Evolutionary conservation across 495 filamentous ascomycete genomes (phyloP).

Genomic region (Penicillium silybi): DNA sequence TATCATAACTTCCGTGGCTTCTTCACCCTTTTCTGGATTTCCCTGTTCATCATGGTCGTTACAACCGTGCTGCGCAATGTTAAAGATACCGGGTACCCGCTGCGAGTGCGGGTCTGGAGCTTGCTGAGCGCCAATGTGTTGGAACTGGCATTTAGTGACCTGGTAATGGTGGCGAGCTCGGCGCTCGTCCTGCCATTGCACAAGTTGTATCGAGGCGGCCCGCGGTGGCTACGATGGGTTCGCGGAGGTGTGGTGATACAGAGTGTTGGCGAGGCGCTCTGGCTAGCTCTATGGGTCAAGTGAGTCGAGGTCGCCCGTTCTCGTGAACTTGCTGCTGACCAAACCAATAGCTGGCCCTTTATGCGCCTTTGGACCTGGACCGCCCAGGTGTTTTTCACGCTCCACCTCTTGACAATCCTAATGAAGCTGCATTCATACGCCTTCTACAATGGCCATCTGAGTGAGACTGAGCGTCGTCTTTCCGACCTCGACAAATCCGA

Average conservation of each 20-base stretch:
- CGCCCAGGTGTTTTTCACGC: conserved; percentile 88
- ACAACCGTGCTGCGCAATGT: conserved; percentile 87
- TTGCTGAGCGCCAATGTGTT: conserved; percentile 83
- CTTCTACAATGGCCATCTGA: conserved; percentile 96
- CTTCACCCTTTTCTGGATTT: conserved; percentile 97
- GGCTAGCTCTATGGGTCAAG: conserved; percentile 81
- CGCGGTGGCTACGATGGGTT: conserved; percentile 64
- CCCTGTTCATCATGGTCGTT: conserved; percentile 91
- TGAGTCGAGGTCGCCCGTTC: conserved; percentile 30
- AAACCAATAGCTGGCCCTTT: conserved; percentile 66
- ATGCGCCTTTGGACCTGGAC: conserved; percentile 89
- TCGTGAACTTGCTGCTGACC: background rate
- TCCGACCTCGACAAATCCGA: conserved; percentile 73
- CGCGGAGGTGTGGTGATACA: conserved; percentile 74
- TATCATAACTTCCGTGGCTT: conserved; percentile 95
- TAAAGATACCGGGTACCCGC: conserved; percentile 85
- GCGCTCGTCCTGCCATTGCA: conserved; percentile 72
- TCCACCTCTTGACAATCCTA: conserved; percentile 83
- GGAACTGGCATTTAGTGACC: conserved; percentile 79
- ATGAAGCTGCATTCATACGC: conserved; percentile 99
- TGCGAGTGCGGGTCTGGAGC: conserved; percentile 80
- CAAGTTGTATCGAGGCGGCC: conserved; percentile 52
- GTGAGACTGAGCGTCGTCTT: conserved; percentile 75
- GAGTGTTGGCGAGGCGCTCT: conserved; percentile 72
- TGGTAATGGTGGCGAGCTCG: conserved; percentile 76